These are phyloP conservation scores for Orbilia brochopaga DNA, from an alignment of 2,329 filamentous ascomycete species.

Conservation along the genomic window DNA sequence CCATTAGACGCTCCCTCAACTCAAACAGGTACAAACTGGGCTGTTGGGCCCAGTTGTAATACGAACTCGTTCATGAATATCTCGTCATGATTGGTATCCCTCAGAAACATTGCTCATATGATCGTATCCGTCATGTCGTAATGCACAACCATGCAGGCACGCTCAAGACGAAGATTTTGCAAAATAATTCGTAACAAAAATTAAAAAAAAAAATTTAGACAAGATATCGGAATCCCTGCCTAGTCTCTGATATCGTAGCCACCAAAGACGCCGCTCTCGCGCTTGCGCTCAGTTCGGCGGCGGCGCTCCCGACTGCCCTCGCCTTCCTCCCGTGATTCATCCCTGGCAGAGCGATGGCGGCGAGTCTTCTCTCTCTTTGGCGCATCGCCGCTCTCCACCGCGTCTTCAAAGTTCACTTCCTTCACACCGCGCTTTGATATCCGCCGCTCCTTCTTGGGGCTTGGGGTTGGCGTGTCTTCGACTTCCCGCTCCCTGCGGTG, in stretches of 20 bases:
- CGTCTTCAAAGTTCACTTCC: conserved; percentile 48
- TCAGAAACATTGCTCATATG: background rate
- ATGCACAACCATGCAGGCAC: background rate
- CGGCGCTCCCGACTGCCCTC: conserved; percentile 39
- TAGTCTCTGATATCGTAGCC: conserved; percentile 41
- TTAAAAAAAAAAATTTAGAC: no score
- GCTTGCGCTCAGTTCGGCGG: conserved; percentile 33
- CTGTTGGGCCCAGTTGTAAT: background rate
- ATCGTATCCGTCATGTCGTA: background rate
- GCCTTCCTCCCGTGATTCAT: conserved; percentile 35
- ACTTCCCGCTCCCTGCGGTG: conserved; percentile 37
- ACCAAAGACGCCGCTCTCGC: conserved; percentile 42
- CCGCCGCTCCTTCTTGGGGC: conserved; percentile 22
- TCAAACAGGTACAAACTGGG: background rate
- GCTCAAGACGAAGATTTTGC: no score
- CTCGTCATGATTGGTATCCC: background rate
- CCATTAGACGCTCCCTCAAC: background rate
- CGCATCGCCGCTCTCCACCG: conserved; percentile 44
- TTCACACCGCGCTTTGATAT: conserved; percentile 32
- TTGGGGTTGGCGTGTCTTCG: conserved; percentile 35
- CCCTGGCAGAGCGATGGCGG: conserved; percentile 27
- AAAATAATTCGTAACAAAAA: no score
- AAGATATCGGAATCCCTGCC: background rate
- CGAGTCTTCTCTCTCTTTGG: conserved; percentile 41
- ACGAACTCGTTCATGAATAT: background rate